Percentiles rank a stretch among this genome's conserved stretches.
phyloP scores from a whole-genome alignment of 75 land plant species.

The Pseudotsuga menziesii region DNA sequence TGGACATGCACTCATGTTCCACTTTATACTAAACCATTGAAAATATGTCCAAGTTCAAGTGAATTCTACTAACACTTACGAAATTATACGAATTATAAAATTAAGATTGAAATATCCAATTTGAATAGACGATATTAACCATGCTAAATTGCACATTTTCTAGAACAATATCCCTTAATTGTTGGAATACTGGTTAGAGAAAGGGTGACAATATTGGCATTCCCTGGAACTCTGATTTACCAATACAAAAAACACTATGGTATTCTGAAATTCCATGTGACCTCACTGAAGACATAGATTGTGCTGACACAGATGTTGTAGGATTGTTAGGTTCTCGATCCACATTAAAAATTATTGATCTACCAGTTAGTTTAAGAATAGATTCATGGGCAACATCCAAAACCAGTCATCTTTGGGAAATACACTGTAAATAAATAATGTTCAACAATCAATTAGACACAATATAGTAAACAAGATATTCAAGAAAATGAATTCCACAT shows the following conservation, averaged over 20 bases:
- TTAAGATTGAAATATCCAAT: neutral
- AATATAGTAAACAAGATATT: neutral
- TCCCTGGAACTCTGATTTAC: neutral
- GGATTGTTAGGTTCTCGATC: constrained; percentile 68
- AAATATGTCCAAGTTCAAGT: neutral
- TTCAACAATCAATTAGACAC: neutral
- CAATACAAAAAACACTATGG: neutral
- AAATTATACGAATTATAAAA: neutral
- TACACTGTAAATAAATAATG: constrained; percentile 47
- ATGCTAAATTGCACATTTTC: neutral
- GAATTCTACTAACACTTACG: constrained; percentile 4
- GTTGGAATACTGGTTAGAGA: neutral
- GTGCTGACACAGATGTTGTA: constrained; percentile 86
- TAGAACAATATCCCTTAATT: neutral
- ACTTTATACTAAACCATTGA: constrained; percentile 8
- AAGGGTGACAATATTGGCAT: neutral
- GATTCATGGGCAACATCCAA: constrained; percentile 67
- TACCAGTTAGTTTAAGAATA: constrained; percentile 61
- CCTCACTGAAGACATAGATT: constrained; percentile 69
- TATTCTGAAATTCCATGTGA: constrained; percentile 59
- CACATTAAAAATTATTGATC: constrained; percentile 32
- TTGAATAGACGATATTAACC: too few relatives aligned
- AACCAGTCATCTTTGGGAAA: constrained; percentile 94
- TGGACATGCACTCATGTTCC: constrained; percentile 5
- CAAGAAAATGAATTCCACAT: neutral